These are phyloP conservation scores for Pythium brassicae DNA, from an alignment of 352 stramenopile genomes.

Conservation along the genomic window DNA sequence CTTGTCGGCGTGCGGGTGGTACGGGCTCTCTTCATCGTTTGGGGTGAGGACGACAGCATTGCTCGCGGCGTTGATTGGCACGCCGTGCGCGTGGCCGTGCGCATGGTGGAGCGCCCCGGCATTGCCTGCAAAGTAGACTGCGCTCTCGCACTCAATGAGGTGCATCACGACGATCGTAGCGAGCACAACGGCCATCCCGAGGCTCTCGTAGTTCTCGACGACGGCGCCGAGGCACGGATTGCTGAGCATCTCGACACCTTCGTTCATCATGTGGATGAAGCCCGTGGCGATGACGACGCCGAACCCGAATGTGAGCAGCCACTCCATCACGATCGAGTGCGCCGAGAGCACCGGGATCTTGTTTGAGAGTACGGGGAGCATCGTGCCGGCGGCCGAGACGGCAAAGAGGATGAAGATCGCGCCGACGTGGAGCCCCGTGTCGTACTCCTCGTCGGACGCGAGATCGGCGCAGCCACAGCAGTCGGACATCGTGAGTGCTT, in stretches of 20 bases:
- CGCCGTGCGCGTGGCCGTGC: slow-evolving; percentile 27
- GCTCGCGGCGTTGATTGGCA: not conserved
- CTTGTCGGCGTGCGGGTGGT: slow-evolving; percentile 1
- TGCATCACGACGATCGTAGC: slow-evolving; percentile 60
- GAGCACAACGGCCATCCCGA: slow-evolving; percentile 56
- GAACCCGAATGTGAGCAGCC: slow-evolving; percentile 53
- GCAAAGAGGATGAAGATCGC: slow-evolving; percentile 56
- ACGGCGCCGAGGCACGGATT: slow-evolving; percentile 48
- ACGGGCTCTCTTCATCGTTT: slow-evolving; percentile 4
- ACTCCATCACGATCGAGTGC: slow-evolving; percentile 35
- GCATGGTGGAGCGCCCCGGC: slow-evolving; percentile 14
- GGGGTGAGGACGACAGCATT: not conserved
- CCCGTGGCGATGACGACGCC: slow-evolving; percentile 64
- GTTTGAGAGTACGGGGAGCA: slow-evolving; percentile 31
- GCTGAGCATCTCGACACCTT: slow-evolving; percentile 50
- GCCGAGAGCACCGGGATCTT: slow-evolving; percentile 34
- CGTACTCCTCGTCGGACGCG: slow-evolving; percentile 32
- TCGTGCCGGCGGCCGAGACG: slow-evolving; percentile 33
- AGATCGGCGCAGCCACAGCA: slow-evolving; percentile 40
- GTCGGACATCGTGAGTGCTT: slow-evolving; percentile 17
- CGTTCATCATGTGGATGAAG: slow-evolving; percentile 73
- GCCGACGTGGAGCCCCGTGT: slow-evolving; percentile 42
- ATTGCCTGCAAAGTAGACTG: slow-evolving; percentile 40
- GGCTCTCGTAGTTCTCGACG: slow-evolving; percentile 45
- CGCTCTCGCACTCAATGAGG: slow-evolving; percentile 61